Evolutionary conservation across 345 rosid species (phyloP).

Genomic region (Citrus maxima): DNA sequence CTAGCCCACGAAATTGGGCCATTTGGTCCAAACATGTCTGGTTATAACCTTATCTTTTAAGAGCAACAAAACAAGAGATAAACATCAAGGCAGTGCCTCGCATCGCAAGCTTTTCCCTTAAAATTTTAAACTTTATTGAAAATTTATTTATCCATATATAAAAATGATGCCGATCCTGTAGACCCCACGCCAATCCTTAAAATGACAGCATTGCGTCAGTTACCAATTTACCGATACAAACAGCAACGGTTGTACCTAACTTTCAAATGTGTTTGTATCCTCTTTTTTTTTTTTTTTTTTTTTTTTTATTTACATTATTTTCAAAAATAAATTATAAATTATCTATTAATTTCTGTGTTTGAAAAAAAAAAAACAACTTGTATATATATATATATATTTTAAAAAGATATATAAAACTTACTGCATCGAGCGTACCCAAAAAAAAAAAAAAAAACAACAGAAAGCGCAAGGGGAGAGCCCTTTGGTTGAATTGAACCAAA

Average conservation of each 20-base stretch:
- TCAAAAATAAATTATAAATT: too few relatives aligned
- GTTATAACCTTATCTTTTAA: not conserved
- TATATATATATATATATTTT: too few relatives aligned
- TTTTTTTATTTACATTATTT: not conserved
- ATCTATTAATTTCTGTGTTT: too few relatives aligned
- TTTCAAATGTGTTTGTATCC: not conserved
- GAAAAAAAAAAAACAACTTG: too few relatives aligned
- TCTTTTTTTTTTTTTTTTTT: not conserved
- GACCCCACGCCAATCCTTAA: too few relatives aligned
- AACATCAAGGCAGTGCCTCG: not conserved
- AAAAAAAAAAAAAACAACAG: not conserved
- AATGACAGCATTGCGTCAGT: too few relatives aligned
- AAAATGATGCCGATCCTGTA: too few relatives aligned
- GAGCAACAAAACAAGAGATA: not conserved
- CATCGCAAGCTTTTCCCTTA: too few relatives aligned
- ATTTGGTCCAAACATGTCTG: not conserved
- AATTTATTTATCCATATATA: not conserved
- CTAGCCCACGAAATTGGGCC: not conserved
- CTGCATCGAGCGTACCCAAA: not conserved
- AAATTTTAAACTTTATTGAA: not conserved
- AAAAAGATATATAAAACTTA: too few relatives aligned
- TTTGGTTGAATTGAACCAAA: constrained; percentile 23
- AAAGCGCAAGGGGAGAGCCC: constrained; percentile 4
- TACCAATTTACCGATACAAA: not conserved
- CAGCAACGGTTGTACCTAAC: not conserved